Percentiles rank a stretch among this genome's conserved stretches.
Conservation (phyloP, 768 basidiomycete species). For the Amanita muscaria region DNA sequence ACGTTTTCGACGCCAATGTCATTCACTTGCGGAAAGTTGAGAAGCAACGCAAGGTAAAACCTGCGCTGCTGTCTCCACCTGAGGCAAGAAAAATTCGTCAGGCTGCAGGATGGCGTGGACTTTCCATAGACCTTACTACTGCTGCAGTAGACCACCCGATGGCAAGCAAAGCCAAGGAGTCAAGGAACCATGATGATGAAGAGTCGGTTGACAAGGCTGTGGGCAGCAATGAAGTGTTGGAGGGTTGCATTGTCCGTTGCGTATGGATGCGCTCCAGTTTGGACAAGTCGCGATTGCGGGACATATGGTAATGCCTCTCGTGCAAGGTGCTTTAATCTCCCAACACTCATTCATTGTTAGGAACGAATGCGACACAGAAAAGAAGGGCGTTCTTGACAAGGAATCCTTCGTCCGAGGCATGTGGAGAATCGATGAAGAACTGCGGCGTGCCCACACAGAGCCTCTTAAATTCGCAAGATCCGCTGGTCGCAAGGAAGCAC, state of each 20-base stretch:
- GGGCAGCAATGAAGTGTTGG: slow-evolving; percentile 38
- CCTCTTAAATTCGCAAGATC: slow-evolving; percentile 24
- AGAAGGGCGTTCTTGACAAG: slow-evolving; percentile 49
- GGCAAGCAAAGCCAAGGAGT: slow-evolving; percentile 8
- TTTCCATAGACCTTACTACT: slow-evolving; percentile 60
- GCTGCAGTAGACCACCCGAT: slow-evolving; percentile 21
- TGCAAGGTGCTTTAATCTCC: slow-evolving; percentile 1
- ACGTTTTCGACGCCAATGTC: slow-evolving; percentile 54
- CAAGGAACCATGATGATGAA: slow-evolving; percentile 11
- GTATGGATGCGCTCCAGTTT: slow-evolving; percentile 61
- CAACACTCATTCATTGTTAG: slow-evolving; percentile 25
- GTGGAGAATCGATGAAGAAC: slow-evolving; percentile 84
- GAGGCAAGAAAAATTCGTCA: slow-evolving; percentile 38
- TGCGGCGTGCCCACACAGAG: slow-evolving; percentile 47
- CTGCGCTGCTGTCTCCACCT: slow-evolving; percentile 26
- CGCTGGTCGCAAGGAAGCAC: slow-evolving; percentile 8
- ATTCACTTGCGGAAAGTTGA: slow-evolving; percentile 37
- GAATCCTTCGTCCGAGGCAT: slow-evolving; percentile 69
- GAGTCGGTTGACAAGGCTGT: slow-evolving; percentile 26
- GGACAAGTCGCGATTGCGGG: slow-evolving; percentile 39
- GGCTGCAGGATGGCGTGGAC: slow-evolving; percentile 66
- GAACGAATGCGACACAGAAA: slow-evolving; percentile 58
- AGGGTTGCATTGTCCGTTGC: slow-evolving; percentile 44
- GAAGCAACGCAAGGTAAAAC: slow-evolving; percentile 22
- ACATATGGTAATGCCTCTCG: slow-evolving; percentile 51